Base-by-base conservation (phyloP, 768 basidiomycete genomes). In the Trametes gibbosa region DNA sequence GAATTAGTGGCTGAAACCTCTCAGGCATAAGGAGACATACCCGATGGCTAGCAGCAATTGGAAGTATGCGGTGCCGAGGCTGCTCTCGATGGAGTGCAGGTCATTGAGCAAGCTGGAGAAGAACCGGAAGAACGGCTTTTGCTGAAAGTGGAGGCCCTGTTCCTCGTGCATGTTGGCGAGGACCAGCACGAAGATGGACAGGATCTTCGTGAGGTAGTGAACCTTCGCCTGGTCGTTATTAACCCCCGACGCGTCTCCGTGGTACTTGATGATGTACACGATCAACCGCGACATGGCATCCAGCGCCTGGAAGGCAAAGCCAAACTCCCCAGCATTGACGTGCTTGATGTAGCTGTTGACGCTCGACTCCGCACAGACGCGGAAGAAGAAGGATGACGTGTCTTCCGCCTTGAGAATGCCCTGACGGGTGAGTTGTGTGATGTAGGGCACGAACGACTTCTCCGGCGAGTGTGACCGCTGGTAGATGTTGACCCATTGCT, bases 181-280 rank as follows among this genome's bases (percentile, higher is more conserved):
- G 10, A 98, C 95, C 59, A 98, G 85, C 27, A 98, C 93, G 71
- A 97, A 90, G 73, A 98, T 98, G 13, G 96, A 96, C 58, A 99
- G 76, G 59, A 98, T 98, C 77, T 98, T 98, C 52, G 92, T 94
- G 67, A 97, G 78, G 75, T 98, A 98, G 72, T 96, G 92, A 13
- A 95, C 92, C 72, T 97, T 97, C 17, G 95, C 93, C 66, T 93
- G 89, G 66, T 96, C 95, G 66, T 92, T 93, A 74, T 95, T 92
- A 58, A 92, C 81, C 10, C 92, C 94, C 13, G 89, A 86, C 25
- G 95, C 92, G 75, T 99, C 97, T 12, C 95, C 97, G 65, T 98
- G 96, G 72, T 98, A 98, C 78, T 98, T 98, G 84, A 98, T 95
- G 76, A 99, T 95, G 74, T 97, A 94, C 35, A 93, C 90, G 64